Conservation (phyloP, 108 stramenopile species). For the Cyclotella distinguenda region DNA sequence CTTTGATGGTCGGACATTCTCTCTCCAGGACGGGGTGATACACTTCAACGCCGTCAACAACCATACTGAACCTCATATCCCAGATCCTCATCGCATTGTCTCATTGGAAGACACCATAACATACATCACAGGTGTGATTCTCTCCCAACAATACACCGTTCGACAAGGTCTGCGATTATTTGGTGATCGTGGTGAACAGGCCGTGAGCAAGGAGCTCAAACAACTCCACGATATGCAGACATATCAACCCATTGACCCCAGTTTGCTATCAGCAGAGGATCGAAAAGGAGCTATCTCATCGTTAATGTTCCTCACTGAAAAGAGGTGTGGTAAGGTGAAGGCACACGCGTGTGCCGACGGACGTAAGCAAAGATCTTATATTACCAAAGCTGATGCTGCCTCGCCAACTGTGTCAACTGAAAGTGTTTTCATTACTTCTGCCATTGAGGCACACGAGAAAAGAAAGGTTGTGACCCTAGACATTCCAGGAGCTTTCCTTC, state of each 20-base stretch:
- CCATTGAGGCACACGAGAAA: constrained; percentile 13
- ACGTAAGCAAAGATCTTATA: background rate
- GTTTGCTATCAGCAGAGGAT: background rate
- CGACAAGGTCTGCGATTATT: background rate
- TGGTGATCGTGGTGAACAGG: background rate
- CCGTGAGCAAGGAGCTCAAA: background rate
- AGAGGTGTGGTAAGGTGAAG: constrained; percentile 5
- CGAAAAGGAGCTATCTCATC: background rate
- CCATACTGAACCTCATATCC: too few relatives aligned
- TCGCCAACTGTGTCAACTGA: constrained; percentile 16
- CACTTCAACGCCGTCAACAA: too few relatives aligned
- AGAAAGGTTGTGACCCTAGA: background rate
- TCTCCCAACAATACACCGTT: background rate
- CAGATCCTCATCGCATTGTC: too few relatives aligned
- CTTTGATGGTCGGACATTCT: too few relatives aligned
- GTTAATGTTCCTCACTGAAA: constrained; percentile 5
- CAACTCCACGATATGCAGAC: constrained; percentile 1
- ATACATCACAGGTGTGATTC: background rate
- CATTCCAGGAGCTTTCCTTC: constrained; percentile 1
- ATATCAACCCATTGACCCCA: background rate
- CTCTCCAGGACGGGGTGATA: too few relatives aligned
- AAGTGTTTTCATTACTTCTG: background rate
- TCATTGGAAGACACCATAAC: too few relatives aligned
- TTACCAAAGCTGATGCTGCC: background rate
- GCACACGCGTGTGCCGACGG: constrained; percentile 3